These are phyloP conservation scores for Fagopyrum homotropicum DNA, from an alignment of 148 eudicot species.

Conservation along the genomic window DNA sequence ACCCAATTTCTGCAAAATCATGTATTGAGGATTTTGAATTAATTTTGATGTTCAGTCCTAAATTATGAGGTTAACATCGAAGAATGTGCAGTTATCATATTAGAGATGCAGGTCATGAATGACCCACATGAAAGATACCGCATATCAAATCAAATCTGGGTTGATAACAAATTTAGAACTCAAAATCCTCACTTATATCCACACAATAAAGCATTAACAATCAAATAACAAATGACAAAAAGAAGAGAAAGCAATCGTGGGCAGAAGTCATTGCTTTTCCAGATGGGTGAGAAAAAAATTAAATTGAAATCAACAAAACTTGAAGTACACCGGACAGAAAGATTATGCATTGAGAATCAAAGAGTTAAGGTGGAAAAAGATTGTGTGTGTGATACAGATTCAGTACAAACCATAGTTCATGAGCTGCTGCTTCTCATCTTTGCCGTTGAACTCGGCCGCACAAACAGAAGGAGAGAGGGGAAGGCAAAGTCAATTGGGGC, in stretches of 20 bases:
- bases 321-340: not conserved
- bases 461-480: not conserved
- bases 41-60: no score
- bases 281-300: not conserved
- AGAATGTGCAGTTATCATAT: no score
- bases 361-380: not conserved
- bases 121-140: no score
- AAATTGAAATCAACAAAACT: not conserved
- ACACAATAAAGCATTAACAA: not conserved
- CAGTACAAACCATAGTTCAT: not conserved
- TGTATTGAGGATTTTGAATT: not conserved
- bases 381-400: not conserved
- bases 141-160: no score
- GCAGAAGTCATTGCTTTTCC: not conserved
- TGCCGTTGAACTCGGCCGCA: not conserved
- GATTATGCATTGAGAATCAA: not conserved
- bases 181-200: no score
- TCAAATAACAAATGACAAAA: not conserved
- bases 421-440: not conserved
- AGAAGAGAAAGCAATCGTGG: not conserved
- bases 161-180: no score
- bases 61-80: no score
- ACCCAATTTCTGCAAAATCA: conserved; percentile 21
- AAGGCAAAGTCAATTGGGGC: not conserved
- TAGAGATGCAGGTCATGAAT: no score